Conservation (phyloP, 768 basidiomycete species). For the Fomitopsis pulvina region DNA sequence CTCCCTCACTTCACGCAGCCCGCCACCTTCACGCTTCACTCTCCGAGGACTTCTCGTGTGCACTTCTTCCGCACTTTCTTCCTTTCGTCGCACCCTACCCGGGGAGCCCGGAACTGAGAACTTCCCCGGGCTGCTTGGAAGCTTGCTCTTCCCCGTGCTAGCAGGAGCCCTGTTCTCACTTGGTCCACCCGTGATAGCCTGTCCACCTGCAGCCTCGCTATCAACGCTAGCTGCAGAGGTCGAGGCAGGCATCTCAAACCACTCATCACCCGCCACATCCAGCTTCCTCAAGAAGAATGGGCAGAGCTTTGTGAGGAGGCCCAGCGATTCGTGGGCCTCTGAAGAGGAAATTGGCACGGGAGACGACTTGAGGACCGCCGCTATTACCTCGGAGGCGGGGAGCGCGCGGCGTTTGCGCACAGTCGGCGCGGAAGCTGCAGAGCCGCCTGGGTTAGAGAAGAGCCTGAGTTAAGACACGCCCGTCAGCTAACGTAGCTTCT, state of each 20-base stretch:
- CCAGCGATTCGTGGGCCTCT: conserved; percentile 71
- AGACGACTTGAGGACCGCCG: conserved; percentile 73
- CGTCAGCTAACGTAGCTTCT: background rate
- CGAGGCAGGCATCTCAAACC: conserved; percentile 54
- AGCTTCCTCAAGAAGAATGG: conserved; percentile 75
- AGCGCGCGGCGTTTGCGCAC: conserved; percentile 66
- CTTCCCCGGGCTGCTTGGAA: conserved; percentile 25
- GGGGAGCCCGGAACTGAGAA: conserved; percentile 26
- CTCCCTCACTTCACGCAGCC: conserved; percentile 74
- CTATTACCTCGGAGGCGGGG: conserved; percentile 57
- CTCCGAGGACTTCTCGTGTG: conserved; percentile 64
- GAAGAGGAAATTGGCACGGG: conserved; percentile 72
- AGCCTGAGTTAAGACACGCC: conserved; percentile 37
- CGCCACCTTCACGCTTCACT: conserved; percentile 65
- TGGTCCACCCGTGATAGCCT: too few species aligned
- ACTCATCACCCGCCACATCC: conserved; percentile 50
- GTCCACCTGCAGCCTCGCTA: background rate
- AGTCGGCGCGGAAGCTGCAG: conserved; percentile 42
- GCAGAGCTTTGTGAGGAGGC: conserved; percentile 59
- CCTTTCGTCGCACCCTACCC: conserved; percentile 31
- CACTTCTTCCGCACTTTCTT: conserved; percentile 56
- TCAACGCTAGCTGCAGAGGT: conserved; percentile 19
- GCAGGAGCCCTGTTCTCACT: too few species aligned
- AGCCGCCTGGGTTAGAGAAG: conserved; percentile 58
- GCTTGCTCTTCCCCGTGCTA: too few species aligned